Base-by-base conservation (phyloP, 1,139 yeast genomes). In the Taphrina populina region DNA sequence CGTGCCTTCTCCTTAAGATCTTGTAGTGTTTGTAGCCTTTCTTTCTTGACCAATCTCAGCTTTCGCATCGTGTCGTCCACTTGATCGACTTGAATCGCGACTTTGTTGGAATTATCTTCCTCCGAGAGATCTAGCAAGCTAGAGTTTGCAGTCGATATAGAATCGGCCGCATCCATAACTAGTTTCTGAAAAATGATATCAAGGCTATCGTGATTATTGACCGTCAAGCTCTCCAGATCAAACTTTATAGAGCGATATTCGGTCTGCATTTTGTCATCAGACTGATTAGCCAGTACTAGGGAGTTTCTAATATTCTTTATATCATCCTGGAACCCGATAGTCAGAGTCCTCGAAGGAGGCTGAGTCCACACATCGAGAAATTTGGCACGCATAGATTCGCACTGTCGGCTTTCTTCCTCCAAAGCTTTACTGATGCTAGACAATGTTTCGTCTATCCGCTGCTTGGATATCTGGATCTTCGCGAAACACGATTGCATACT, bases 1-100 rank as follows among this genome's bases (percentile, higher is more conserved):
- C 84, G 95, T 24, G 60, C 82, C 56, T 78, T 79, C 5, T 73
- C 76, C 66, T 88, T 88, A 65, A 90, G 75, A 49, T 81, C 87
- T 2, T 75, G 75, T 41, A 86, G 73, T 1, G 84, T 75, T 43
- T 80, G 74, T 17, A 72, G 69, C 56, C 95, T 80, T 65, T 84
- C 92, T 29, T 77, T 73, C 63, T 78, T 77, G 34, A 83, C 60
- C 58, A 73, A 70, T 36, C 75, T 76, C 59, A 82, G 65, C 56
- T 73, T 74, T 29, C 68, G 69, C 32, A 75, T 65, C 6, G 77
- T 64, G 59, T 73, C 76, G 62, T 78, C 72, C 56, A 79, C 69
- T 62, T 62, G 60, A 24, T 78, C 77, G 56, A 81, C 79, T 19
- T 80, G 66, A 11, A 70, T 68, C 39, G 71, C 71, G 21, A 83